These are phyloP conservation scores for Leptomonas pyrrhocoris DNA, from an alignment of 208 protist species.

Conservation along the genomic window DNA sequence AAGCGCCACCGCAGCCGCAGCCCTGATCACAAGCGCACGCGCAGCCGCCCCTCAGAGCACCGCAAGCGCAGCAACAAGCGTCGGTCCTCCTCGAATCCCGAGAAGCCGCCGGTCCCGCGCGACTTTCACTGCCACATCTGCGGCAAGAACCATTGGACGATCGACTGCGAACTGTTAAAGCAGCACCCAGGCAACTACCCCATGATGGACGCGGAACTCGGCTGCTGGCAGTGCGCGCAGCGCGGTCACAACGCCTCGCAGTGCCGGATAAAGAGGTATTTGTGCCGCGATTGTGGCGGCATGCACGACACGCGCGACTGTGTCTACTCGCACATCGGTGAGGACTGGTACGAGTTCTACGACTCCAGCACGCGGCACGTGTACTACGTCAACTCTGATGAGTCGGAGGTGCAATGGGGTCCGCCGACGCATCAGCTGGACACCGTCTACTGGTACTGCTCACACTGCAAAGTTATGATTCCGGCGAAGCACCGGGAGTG, in stretches of 20 bases:
- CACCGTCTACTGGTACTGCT: conserved; percentile 84
- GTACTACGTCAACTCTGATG: conserved; percentile 80
- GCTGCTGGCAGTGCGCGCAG: conserved; percentile 83
- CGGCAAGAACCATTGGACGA: conserved; percentile 80
- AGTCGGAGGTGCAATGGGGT: conserved; percentile 71
- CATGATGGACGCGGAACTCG: conserved; percentile 51
- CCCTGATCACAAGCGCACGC: conserved; percentile 11
- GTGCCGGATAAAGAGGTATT: conserved; percentile 68
- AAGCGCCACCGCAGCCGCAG: conserved; percentile 19
- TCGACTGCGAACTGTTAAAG: conserved; percentile 63
- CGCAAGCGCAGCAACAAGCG: conserved; percentile 11
- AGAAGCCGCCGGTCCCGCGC: conserved; percentile 35
- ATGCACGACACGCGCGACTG: conserved; percentile 85
- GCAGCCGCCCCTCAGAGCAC: conserved; percentile 22
- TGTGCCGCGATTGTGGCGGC: conserved; percentile 81
- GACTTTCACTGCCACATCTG: conserved; percentile 85
- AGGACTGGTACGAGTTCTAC: conserved; percentile 90
- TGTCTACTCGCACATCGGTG: conserved; percentile 67
- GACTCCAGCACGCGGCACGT: conserved; percentile 59
- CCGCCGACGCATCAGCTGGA: conserved; percentile 75
- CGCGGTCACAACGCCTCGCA: conserved; percentile 63
- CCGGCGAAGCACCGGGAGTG: conserved; percentile 74
- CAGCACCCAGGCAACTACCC: conserved; percentile 58
- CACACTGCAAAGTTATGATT: conserved; percentile 61
- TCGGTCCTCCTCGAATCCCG: neutral